phyloP scores from a whole-genome alignment of 2,329 filamentous ascomycete species.

The Coniochaeta sp. region DNA sequence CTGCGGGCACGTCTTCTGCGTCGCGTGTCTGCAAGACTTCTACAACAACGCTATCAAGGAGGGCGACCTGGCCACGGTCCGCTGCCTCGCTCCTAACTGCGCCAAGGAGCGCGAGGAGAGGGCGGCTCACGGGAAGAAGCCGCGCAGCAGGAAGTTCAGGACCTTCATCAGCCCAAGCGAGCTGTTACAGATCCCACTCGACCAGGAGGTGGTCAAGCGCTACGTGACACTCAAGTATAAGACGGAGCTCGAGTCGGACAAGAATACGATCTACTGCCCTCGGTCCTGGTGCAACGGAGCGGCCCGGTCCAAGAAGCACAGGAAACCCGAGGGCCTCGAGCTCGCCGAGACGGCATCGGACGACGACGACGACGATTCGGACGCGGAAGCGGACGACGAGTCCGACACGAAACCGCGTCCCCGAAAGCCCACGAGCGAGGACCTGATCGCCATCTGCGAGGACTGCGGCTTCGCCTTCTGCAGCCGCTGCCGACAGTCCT shows the following conservation, averaged over 20 bases:
- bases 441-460: conserved; percentile 77
- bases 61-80: conserved; percentile 72
- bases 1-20: conserved; percentile 89
- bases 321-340: conserved; percentile 61
- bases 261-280: conserved; percentile 87
- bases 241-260: conserved; percentile 84
- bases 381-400: conserved; percentile 39
- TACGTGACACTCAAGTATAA: conserved; percentile 91
- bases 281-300: conserved; percentile 88
- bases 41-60: conserved; percentile 84
- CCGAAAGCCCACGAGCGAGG: conserved; percentile 28
- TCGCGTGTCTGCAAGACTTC: conserved; percentile 79
- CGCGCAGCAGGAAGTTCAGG: conserved; percentile 48
- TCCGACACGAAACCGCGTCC: conserved; percentile 13
- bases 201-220: conserved; percentile 67
- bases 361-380: conserved; percentile 39
- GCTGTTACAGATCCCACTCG: conserved; percentile 67
- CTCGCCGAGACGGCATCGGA: conserved; percentile 49
- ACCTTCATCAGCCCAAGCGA: conserved; percentile 74
- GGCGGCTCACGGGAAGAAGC: conserved; percentile 32
- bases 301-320: conserved; percentile 67
- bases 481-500: conserved; percentile 59
- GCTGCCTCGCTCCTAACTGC: conserved; percentile 74
- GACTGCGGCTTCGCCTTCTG: conserved; percentile 91
- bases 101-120: conserved; percentile 49